Percentiles rank a stretch among this genome's conserved stretches.
phyloP scores from a whole-genome alignment of 129 eudicot species.

The Chrysanthemum makinoi region DNA sequence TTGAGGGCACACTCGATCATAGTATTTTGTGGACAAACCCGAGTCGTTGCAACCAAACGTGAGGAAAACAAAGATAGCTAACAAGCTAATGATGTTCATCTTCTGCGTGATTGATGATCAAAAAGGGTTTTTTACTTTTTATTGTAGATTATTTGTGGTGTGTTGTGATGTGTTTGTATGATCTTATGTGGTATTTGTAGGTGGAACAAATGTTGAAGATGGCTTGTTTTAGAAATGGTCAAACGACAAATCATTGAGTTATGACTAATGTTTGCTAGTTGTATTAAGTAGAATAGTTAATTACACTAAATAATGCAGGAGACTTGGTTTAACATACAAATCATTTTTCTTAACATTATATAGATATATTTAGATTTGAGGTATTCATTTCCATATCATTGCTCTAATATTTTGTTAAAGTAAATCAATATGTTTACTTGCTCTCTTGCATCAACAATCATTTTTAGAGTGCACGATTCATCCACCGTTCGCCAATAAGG shows the following conservation, averaged over 20 bases:
- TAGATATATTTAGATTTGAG: too few relatives aligned
- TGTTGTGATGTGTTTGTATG: background rate
- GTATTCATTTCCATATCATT: too few relatives aligned
- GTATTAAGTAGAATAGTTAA: too few relatives aligned
- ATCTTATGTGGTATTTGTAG: constrained; percentile 9
- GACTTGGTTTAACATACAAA: background rate
- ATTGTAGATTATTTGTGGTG: background rate
- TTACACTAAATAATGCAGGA: background rate
- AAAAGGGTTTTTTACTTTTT: background rate
- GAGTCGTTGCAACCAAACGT: constrained; percentile 1
- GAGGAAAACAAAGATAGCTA: constrained; percentile 4
- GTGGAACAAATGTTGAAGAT: background rate
- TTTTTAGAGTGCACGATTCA: too few relatives aligned
- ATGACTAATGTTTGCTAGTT: too few relatives aligned
- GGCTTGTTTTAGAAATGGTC: background rate
- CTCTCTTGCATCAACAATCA: too few relatives aligned
- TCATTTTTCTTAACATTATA: too few relatives aligned
- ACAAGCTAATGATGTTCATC: constrained; percentile 16
- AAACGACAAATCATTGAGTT: background rate
- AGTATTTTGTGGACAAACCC: constrained; percentile 28
- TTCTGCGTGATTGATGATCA: constrained; percentile 1
- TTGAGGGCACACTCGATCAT: constrained; percentile 41
- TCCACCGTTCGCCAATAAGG: too few relatives aligned
- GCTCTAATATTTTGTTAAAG: too few relatives aligned
- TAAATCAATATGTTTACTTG: too few relatives aligned